These are phyloP conservation scores for Pascua sp. DNA, from an alignment of 1,284 basidiomycete species.

Conservation along the genomic window DNA sequence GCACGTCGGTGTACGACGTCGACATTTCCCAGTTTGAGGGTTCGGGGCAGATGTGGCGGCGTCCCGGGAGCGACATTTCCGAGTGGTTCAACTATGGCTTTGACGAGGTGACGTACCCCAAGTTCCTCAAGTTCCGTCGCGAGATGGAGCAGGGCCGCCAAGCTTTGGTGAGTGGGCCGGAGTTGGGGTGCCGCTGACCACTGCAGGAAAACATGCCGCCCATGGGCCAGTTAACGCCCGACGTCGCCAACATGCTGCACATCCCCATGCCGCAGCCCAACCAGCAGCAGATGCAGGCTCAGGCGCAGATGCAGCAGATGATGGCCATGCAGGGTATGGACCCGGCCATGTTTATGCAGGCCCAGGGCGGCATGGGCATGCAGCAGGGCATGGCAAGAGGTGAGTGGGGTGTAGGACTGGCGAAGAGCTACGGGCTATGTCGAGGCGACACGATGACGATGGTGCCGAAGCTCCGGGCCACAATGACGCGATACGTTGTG, in stretches of 20 bases:
- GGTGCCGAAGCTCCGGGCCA: too few relatives aligned
- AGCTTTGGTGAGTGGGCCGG: conserved; percentile 40
- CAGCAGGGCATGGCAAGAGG: conserved; percentile 17
- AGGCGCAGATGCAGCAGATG: conserved; percentile 48
- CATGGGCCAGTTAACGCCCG: conserved; percentile 32
- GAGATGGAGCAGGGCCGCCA: conserved; percentile 64
- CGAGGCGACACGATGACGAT: too few relatives aligned
- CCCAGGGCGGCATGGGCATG: conserved; percentile 13
- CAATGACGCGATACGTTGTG: too few relatives aligned
- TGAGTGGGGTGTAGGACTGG: neutral
- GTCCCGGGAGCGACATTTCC: conserved; percentile 86
- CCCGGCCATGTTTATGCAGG: conserved; percentile 33
- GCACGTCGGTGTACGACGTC: conserved; percentile 80
- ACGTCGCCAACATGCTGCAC: conserved; percentile 35
- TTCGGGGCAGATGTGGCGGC: conserved; percentile 76
- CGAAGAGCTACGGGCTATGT: too few relatives aligned
- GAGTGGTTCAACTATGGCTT: conserved; percentile 99
- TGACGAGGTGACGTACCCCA: conserved; percentile 92
- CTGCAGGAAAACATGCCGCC: conserved; percentile 30
- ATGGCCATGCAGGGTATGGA: conserved; percentile 45
- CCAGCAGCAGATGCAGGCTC: conserved; percentile 21
- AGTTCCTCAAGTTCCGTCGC: conserved; percentile 79
- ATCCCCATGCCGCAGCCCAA: conserved; percentile 29
- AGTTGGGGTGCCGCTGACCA: neutral
- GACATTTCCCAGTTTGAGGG: conserved; percentile 77